Evolutionary conservation across 2,329 filamentous ascomycete genomes (phyloP), one percentile per base, ranked within the genome.

Genomic region (Aspergillus sergii): DNA sequence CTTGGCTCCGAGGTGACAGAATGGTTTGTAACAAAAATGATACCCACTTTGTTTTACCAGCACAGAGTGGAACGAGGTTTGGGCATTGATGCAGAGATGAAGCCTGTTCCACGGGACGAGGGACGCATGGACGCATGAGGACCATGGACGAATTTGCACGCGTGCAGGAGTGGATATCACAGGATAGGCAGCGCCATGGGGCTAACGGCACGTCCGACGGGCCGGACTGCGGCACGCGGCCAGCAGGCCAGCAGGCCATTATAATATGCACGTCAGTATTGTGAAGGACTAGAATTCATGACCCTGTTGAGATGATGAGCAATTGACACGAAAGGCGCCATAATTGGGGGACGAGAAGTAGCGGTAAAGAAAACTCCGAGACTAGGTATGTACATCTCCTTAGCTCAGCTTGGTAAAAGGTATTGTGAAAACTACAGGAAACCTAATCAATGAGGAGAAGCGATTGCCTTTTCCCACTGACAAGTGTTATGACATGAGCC

Each of bases 201-300:
- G 67, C 68, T 67, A 66, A 62, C 64, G 62, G 68, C 61, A 71
- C 59, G 65, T 57, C 67, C 63, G 64, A 72, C 69, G 70, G 68
- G 62, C 69, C 69, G 69, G 64, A 39, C 60, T 68, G 66, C 66
- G 63, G 64, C 63, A 64, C 67, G 66, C 66, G 65, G 69, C 66
- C 68, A 66, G 62, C 53, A 64, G 50, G 32, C 57, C 60, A 63
- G 62, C 60, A 68, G 60, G 63, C 59, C 65, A 55, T 55, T 26
- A 69, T 64, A 67, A 59, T 51, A 69, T 68, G 68, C 66, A 69
- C 54, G 66, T 68, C 68, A 67, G 45, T 57, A 63, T 63, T 21
- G 34, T 66, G 60, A 67, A 62, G 60, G 53, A n/a, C 57, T 60
- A 34, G 60, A 34, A 58, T 55, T 63, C 65, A 66, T 59, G 46